Evolutionary conservation across 2,329 filamentous ascomycete genomes (phyloP).

Genomic region (Paramyrothecium sp.): DNA sequence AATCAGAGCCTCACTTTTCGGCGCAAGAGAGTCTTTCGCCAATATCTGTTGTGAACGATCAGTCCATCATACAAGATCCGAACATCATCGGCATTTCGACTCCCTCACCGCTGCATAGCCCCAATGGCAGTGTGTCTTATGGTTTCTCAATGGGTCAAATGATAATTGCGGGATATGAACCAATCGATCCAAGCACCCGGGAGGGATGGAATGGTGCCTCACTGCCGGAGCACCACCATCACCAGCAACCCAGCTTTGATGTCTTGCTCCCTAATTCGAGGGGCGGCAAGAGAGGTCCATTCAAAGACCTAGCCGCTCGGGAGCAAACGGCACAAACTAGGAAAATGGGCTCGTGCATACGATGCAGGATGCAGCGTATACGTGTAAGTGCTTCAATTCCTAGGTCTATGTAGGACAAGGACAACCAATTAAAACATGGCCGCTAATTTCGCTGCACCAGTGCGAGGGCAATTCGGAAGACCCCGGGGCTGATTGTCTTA

Average conservation of each 20-base stretch:
- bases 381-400: constrained; percentile 42
- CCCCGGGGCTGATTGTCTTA: constrained; percentile 47
- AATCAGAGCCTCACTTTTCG: background rate
- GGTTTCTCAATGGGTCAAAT: background rate
- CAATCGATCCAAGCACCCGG: background rate
- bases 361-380: constrained; percentile 62
- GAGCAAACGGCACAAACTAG: constrained; percentile 56
- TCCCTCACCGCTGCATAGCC: background rate
- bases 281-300: constrained; percentile 47
- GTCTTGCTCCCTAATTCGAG: constrained; percentile 24
- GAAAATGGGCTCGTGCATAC: constrained; percentile 57
- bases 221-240: background rate
- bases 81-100: background rate
- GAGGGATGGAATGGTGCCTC: background rate
- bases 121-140: background rate
- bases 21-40: background rate
- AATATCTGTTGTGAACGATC: background rate
- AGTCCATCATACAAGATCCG: background rate
- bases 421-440: too few species aligned
- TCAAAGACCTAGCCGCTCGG: constrained; percentile 49
- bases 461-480: constrained; percentile 50
- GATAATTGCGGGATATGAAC: background rate
- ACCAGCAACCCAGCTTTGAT: background rate
- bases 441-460: constrained; percentile 30
- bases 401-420: background rate